A percentile compares a stretch with the other conserved stretches of the same genome.
Conservation (phyloP, 352 stramenopile genomes). For the Globisporangium viniferum region DNA sequence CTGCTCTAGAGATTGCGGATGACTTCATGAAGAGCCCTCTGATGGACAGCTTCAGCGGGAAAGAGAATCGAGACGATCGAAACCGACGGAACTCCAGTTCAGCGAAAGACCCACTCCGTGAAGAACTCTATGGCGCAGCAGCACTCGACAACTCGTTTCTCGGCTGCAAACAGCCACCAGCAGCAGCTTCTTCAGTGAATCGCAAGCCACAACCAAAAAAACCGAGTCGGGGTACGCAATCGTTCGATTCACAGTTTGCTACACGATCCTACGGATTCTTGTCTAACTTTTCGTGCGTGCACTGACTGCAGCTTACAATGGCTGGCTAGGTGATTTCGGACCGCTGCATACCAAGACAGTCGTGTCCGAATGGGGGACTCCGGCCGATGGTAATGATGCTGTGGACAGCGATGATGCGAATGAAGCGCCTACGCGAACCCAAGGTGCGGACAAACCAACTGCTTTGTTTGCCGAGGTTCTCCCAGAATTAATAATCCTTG, state of each 20-base stretch:
- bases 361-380: conserved; percentile 40
- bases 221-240: conserved; percentile 9
- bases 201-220: conserved; percentile 20
- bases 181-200: not conserved
- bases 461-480: not conserved
- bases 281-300: not conserved
- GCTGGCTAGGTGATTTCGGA: conserved; percentile 76
- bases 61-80: not conserved
- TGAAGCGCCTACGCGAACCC: not conserved
- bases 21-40: conserved; percentile 75
- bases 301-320: conserved; percentile 48
- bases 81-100: not conserved
- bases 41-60: conserved; percentile 56
- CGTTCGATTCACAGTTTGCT: not conserved
- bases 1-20: conserved; percentile 78
- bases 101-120: conserved; percentile 40
- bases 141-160: conserved; percentile 49
- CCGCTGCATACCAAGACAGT: conserved; percentile 73
- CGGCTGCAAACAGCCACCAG: conserved; percentile 31
- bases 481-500: not conserved
- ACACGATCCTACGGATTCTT: not conserved
- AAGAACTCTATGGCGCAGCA: conserved; percentile 60
- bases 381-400: conserved; percentile 19
- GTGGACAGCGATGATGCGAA: conserved; percentile 12
- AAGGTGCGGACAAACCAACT: not conserved